Evolutionary conservation across 2,329 filamentous ascomycete species (phyloP), one percentile per base, ranked within the genome.

Genomic region (Cercospora brassicicola): DNA sequence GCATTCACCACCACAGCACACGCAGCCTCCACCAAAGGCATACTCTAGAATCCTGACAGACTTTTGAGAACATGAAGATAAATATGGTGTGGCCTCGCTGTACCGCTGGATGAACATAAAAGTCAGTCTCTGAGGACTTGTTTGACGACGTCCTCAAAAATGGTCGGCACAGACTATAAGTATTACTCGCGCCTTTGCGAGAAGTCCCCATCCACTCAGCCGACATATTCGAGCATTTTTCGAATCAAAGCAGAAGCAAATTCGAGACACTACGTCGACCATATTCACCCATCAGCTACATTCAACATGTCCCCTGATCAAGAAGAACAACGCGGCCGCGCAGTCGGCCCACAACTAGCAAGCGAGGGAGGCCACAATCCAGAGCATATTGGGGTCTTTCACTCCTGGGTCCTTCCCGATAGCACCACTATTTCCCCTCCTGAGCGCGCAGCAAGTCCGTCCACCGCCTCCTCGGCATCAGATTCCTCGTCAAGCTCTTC

Each of bases 391-490:
- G 18, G 20, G 9, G 18, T 23, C 10, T 20, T 51, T 7, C 20
- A 51, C 20, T 51, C 18, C 45, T 51, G 45, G 45, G 18, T 23
- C 45, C 9, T 13, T 23, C 18, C 20, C 10, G 45, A 51, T 7
- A 48, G 59, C 59, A 15, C 30, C 28, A 33, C 3, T 10, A 30
- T 48, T 3, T 51, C 39, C 2, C 36, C 59, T 26, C 36, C 59
- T 10, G 4, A 30, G n/a, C 59, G 59, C 15, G 36, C 59, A 13
- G 18, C 23, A 13, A 62, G 59, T 48, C 59, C 59, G 9, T 62
- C 59, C 7, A 62, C 59, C 7, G 59, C 59, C 3, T 62, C 59
- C 18, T 61, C 59, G 20, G 59, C 59, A 10, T 39, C 59, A 18
- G 6, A 9, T 4, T 62, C 59, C 5, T 62, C 59, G 18, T 51